Evolutionary conservation across 768 basidiomycete species (phyloP).

Genomic region (Rhizopogon sp.): DNA sequence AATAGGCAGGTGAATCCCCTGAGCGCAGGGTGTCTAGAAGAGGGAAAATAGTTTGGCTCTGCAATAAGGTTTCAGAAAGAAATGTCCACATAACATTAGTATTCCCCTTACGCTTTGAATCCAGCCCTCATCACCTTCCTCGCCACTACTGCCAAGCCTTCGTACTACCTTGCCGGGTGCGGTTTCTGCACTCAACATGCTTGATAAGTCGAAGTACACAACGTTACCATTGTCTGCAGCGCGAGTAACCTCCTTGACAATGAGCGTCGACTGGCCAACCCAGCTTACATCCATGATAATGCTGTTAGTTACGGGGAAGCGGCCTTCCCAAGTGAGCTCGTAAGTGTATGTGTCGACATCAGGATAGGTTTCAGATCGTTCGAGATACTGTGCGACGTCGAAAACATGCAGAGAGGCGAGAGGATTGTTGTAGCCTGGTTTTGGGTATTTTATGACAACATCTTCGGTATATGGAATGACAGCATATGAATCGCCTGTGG

Average conservation of each 20-base stretch:
- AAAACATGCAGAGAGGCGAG: conserved; percentile 81
- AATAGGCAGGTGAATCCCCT: conserved; percentile 59
- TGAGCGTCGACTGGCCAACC: conserved; percentile 69
- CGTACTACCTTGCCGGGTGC: conserved; percentile 58
- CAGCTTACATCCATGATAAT: conserved; percentile 83
- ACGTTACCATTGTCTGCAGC: conserved; percentile 79
- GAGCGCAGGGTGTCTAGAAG: conserved; percentile 42
- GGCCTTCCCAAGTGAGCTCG: conserved; percentile 62
- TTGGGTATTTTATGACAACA: conserved; percentile 74
- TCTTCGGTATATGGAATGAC: conserved; percentile 74
- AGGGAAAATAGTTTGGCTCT: conserved; percentile 63
- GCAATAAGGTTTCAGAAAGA: conserved; percentile 3
- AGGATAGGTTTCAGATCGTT: conserved; percentile 22
- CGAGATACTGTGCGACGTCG: conserved; percentile 56
- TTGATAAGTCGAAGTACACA: conserved; percentile 61
- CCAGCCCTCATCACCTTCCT: conserved; percentile 92
- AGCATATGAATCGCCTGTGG: conserved; percentile 59
- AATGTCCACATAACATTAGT: background rate
- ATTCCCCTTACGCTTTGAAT: conserved; percentile 68
- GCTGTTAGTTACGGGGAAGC: conserved; percentile 54
- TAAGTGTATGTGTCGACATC: conserved; percentile 38
- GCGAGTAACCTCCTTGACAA: conserved; percentile 86
- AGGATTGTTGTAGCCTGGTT: conserved; percentile 89
- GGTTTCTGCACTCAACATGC: conserved; percentile 19
- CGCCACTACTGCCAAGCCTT: conserved; percentile 75